Evolutionary conservation across 192 early-diverging fungal genomes (phyloP).

Genomic region (Podila epigama): DNA sequence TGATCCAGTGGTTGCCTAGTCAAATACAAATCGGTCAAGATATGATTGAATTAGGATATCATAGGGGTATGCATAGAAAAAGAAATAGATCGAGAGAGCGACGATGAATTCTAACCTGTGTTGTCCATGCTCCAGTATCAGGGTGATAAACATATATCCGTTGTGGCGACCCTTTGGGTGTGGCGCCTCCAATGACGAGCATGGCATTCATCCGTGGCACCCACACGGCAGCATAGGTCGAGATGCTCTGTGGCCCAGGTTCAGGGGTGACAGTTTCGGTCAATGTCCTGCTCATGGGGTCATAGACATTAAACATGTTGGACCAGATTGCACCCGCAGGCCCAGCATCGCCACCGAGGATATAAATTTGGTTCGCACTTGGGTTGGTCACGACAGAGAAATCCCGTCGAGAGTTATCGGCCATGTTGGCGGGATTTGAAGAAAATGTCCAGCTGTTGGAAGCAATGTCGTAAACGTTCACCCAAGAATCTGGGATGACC

Average conservation of each 20-base stretch:
- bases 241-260: constrained; percentile 15
- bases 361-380: constrained; percentile 18
- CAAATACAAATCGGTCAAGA: background rate
- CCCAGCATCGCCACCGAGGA: constrained; percentile 31
- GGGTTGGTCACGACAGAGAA: constrained; percentile 31
- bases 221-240: constrained; percentile 30
- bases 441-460: constrained; percentile 3
- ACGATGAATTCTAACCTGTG: constrained; percentile 15
- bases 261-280: constrained; percentile 9
- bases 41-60: background rate
- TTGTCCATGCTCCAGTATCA: constrained; percentile 15
- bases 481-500: constrained; percentile 5
- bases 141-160: constrained; percentile 21
- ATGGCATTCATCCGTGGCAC: constrained; percentile 15
- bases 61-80: background rate
- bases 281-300: constrained; percentile 5
- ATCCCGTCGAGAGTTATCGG: constrained; percentile 27
- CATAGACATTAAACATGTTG: constrained; percentile 19
- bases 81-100: background rate
- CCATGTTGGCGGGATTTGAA: constrained; percentile 7
- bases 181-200: constrained; percentile 34
- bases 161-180: background rate
- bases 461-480: constrained; percentile 32
- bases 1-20: constrained; percentile 35
- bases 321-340: background rate